phyloP scores from a whole-genome alignment of 371 early-diverging fungal species.

The Rhizopus microsporus region DNA sequence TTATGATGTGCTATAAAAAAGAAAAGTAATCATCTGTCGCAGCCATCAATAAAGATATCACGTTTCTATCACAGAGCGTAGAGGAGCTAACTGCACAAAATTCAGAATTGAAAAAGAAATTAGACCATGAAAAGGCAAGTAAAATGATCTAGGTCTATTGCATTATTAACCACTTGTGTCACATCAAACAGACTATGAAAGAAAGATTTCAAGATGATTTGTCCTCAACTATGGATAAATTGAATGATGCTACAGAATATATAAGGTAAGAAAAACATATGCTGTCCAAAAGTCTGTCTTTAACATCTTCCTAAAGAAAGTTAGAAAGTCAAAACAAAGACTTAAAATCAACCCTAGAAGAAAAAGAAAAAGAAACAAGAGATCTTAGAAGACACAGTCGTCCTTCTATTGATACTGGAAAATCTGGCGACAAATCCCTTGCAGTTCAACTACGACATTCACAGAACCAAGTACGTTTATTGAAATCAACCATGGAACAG shows the following conservation, averaged over 20 bases:
- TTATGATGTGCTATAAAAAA: neutral
- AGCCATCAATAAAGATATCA: constrained; percentile 42
- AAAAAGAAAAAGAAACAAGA: constrained; percentile 16
- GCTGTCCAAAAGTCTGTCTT: neutral
- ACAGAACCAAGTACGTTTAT: constrained; percentile 40
- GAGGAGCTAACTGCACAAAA: constrained; percentile 33
- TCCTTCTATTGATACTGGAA: constrained; percentile 1
- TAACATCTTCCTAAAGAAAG: constrained; percentile 13
- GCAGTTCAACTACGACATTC: constrained; percentile 36
- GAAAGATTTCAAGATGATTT: constrained; percentile 27
- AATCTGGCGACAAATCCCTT: constrained; percentile 11
- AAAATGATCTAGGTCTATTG: neutral
- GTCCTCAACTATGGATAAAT: constrained; percentile 15
- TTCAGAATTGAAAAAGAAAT: constrained; percentile 29
- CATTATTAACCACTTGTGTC: neutral
- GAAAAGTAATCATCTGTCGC: neutral
- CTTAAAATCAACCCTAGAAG: constrained; percentile 17
- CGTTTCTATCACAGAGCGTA: constrained; percentile 33
- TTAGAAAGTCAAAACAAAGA: constrained; percentile 22
- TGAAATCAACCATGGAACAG: constrained; percentile 50
- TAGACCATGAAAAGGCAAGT: constrained; percentile 34
- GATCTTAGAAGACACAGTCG: constrained; percentile 12
- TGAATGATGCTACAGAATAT: constrained; percentile 25
- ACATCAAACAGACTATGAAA: constrained; percentile 16
- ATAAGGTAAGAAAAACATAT: constrained; percentile 16